Conservation (phyloP, 2,329 filamentous ascomycete species). For the Pestalotiopsis fici region DNA sequence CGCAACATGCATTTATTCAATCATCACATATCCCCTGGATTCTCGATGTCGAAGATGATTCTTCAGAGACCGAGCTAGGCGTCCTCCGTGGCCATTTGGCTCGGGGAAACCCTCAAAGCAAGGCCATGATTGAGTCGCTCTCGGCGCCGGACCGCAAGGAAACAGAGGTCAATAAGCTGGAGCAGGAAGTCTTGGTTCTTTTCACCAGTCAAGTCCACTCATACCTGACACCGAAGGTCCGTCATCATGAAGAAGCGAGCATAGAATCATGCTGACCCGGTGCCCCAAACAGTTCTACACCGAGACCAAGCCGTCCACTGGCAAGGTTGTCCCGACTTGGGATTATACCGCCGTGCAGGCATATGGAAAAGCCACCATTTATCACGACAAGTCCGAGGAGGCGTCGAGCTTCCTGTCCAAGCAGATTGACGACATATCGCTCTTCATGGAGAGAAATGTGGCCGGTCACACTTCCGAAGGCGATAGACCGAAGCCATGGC, state of each 20-base stretch:
- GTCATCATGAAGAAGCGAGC: constrained; percentile 36
- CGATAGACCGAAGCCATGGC: constrained; percentile 47
- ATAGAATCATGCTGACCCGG: neutral
- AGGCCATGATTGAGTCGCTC: constrained; percentile 56
- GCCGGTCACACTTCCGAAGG: constrained; percentile 55
- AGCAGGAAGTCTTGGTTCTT: constrained; percentile 61
- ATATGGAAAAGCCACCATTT: constrained; percentile 59
- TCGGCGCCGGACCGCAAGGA: constrained; percentile 8
- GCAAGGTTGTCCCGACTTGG: constrained; percentile 72
- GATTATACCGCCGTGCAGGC: constrained; percentile 68
- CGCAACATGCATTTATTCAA: constrained; percentile 51
- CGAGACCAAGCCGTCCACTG: constrained; percentile 63
- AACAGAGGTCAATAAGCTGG: constrained; percentile 29
- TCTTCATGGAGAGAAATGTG: constrained; percentile 49
- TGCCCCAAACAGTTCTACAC: constrained; percentile 61
- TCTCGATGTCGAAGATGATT: constrained; percentile 48
- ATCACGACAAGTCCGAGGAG: constrained; percentile 47
- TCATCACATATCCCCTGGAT: constrained; percentile 63
- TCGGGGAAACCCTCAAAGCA: constrained; percentile 62
- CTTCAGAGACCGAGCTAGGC: constrained; percentile 40
- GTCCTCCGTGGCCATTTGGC: constrained; percentile 63
- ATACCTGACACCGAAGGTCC: constrained; percentile 61
- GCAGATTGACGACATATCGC: constrained; percentile 55
- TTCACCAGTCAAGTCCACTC: constrained; percentile 61
- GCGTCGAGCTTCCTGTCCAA: constrained; percentile 48